Evolutionary conservation across 164 flowering plant species (phyloP).

Genomic region (Malania oleifera): DNA sequence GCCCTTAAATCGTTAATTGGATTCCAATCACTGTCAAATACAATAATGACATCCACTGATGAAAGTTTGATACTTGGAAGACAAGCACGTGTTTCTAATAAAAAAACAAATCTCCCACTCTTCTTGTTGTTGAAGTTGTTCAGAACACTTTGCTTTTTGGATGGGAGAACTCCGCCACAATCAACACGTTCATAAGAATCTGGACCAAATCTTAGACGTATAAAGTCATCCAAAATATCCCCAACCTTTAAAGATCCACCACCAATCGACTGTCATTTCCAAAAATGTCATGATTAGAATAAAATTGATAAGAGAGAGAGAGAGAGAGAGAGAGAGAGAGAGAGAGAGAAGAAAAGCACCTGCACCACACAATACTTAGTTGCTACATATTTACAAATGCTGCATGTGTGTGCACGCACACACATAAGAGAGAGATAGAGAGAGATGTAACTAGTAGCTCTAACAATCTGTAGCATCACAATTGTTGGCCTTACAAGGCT

Average conservation of each 20-base stretch:
- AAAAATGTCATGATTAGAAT: conserved; percentile 8
- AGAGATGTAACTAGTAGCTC: no score
- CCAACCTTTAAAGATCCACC: conserved; percentile 60
- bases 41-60: conserved; percentile 58
- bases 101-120: conserved; percentile 59
- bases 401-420: no score
- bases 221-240: conserved; percentile 74
- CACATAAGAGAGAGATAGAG: no score
- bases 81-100: conserved; percentile 82
- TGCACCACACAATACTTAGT: no score
- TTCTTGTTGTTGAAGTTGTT: conserved; percentile 63
- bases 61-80: conserved; percentile 61
- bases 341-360: background rate
- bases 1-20: conserved; percentile 68
- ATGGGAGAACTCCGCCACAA: conserved; percentile 23
- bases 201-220: conserved; percentile 66
- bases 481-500: no score
- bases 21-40: conserved; percentile 77
- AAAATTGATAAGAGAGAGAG: no score
- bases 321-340: no score
- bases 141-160: conserved; percentile 58
- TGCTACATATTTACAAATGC: no score
- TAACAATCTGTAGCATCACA: no score
- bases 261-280: conserved; percentile 41
- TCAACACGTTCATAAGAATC: conserved; percentile 83